Base-by-base conservation (phyloP, 2,329 filamentous ascomycete genomes). In the Ascochyta rabiei region DNA sequence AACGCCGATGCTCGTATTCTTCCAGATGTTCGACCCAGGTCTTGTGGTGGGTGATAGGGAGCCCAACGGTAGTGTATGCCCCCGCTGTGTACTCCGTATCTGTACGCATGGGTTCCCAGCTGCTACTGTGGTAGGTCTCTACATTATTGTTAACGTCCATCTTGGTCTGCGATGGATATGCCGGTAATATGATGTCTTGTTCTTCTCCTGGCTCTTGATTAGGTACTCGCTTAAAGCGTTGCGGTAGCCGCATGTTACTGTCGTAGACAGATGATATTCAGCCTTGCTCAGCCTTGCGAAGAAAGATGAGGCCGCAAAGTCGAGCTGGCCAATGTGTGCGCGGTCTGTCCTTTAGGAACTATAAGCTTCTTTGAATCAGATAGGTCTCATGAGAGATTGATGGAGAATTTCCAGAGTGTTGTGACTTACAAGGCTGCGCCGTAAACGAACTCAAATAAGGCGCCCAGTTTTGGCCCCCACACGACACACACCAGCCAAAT, bases 21-120 rank as follows among this genome's bases (percentile, higher is more conserved):
- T 60, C 60, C 5, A 58, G 19, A 5, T 35, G 38, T 26, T 62
- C 60, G 4, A 59, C 34, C 19, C 54, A 33, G 5, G 45, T 60
- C 42, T 50, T 60, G 15, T 39, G 50, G 10, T 53, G 41, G 7
- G 24, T 28, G 15, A 47, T 5, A 8, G 42, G 31, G 9, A 42
- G 28, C 15, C 23, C 13, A 6, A 9, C 7, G 8, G 7, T 38
- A 6, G 8, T 23, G 15, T 15, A 37, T 12, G 30, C 35, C 13
- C 41, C 42, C 9, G 35, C 41, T 6, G 31, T 46, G 30, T 50
- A 47, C n/a, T 21, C 42, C 26, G 46, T 47, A 31, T 50, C 21
- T 5, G 35, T 23, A 12, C 38, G 35, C 23, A 41, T 41, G 3
- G 37, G 30, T 41, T 50, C 52, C 16, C 43, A 48, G 8, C 26